Evolutionary conservation across 306 rosid genomes (phyloP).

Genomic region (Nissolia schottii): DNA sequence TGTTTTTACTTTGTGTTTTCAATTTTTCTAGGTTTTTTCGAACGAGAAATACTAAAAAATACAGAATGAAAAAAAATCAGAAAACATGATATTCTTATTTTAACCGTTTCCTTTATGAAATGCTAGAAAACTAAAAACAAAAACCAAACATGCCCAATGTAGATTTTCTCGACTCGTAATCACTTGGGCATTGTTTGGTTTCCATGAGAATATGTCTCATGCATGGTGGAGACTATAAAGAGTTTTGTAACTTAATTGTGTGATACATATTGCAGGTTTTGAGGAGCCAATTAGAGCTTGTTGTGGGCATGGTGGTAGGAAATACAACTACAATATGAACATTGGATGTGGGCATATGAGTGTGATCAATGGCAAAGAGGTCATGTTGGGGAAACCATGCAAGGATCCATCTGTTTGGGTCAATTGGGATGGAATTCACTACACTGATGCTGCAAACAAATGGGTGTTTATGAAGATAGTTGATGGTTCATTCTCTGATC

Average conservation of each 20-base stretch:
- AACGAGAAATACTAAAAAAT: too few species aligned
- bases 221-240: background rate
- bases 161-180: too few species aligned
- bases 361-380: constrained; percentile 43
- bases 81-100: too few species aligned
- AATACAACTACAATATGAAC: constrained; percentile 52
- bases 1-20: too few species aligned
- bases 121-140: too few species aligned
- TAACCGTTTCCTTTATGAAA: too few species aligned
- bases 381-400: constrained; percentile 54
- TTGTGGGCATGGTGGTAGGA: constrained; percentile 88
- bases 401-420: constrained; percentile 51
- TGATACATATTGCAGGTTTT: constrained; percentile 63
- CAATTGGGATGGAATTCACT: constrained; percentile 82
- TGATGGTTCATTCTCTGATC: constrained; percentile 66
- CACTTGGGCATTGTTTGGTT: background rate
- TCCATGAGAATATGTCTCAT: background rate
- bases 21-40: too few species aligned
- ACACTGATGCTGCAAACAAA: constrained; percentile 67
- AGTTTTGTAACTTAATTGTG: too few species aligned
- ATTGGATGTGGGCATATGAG: constrained; percentile 60
- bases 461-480: constrained; percentile 58
- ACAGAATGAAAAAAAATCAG: too few species aligned
- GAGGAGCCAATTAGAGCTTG: constrained; percentile 61
- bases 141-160: too few species aligned